Base-by-base conservation (phyloP, 139 green algal species). In the Spirogloea muscicola region DNA sequence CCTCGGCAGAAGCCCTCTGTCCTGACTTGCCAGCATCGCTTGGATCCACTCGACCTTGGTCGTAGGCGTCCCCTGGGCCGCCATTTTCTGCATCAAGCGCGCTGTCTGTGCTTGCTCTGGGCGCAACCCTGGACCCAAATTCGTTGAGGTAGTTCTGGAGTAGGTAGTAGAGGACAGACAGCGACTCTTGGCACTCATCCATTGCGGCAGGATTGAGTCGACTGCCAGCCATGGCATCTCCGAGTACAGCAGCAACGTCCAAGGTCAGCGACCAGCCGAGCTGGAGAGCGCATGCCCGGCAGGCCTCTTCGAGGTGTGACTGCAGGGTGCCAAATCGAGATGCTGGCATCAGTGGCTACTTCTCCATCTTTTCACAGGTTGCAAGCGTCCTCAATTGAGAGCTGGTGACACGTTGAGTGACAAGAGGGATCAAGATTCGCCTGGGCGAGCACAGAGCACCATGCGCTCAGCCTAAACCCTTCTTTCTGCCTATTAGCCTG, bases 111-210 rank as follows among this genome's bases (percentile, higher is more conserved):
- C 5, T 39, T 33, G 6, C 6, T 43, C 40, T 39, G 10, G 10
- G 10, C 55, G 55, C 55, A 40, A 68, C 7, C 43, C 46, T 29
- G 10, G 6, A 6, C 27, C 21, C 31, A 3, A 76, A 76, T 16
- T 68, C 1, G 1, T 59, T 36, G 6, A 38, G 55, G 42, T 51
- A 77, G 3, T 40, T 34, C 36, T 77, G 72, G 16, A 77, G 72
- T 21, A 80, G 63, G 62, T 66, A 76, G 41, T 77, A 80, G 33
- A 80, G 62, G 7, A 62, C 25, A 25, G 72, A 80, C 13, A 80
- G 72, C 27, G 64, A 61, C 40, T 80, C 72, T 25, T 80, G 72
- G 51, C 72, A 77, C 40, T 68, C 38, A 36, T 80, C 72, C 72
- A 80, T 80, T 18, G 13, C 44, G 3, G 60, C 61, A 51, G 72